These are phyloP conservation scores for Phytophthora fragariae DNA, from an alignment of 352 stramenopile species.

Conservation along the genomic window DNA sequence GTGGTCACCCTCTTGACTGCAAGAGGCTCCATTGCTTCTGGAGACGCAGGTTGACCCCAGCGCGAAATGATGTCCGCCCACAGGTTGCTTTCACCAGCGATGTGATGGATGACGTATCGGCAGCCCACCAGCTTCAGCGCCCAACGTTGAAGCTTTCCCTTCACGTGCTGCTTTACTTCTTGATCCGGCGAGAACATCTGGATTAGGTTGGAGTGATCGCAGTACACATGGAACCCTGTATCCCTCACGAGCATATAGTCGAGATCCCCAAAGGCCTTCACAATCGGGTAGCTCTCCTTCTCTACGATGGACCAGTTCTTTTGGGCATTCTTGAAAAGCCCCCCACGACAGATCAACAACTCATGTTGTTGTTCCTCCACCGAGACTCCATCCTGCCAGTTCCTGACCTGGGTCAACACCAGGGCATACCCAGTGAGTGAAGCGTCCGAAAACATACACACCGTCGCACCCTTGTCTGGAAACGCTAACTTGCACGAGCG, in stretches of 20 bases:
- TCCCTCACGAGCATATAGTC: neutral
- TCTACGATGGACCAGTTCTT: neutral
- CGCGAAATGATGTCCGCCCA: slow-evolving; percentile 22
- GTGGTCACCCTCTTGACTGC: neutral
- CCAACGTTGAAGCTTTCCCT: slow-evolving; percentile 25
- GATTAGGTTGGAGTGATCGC: slow-evolving; percentile 29
- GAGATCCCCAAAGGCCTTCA: neutral
- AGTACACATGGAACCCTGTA: slow-evolving; percentile 13
- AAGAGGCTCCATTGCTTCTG: slow-evolving; percentile 4
- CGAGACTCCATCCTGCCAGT: neutral
- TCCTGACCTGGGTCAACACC: no score
- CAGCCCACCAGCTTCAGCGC: slow-evolving; percentile 9
- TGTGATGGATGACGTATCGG: slow-evolving; percentile 34
- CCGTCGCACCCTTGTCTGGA: neutral
- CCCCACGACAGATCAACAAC: neutral
- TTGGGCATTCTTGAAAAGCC: neutral
- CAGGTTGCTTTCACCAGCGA: slow-evolving; percentile 8
- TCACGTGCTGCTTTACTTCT: slow-evolving; percentile 23
- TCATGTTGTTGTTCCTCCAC: neutral
- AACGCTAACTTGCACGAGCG: neutral
- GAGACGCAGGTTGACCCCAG: neutral
- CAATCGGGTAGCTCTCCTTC: neutral
- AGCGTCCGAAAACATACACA: neutral
- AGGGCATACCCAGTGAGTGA: neutral
- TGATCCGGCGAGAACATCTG: slow-evolving; percentile 25